Evolutionary conservation across 2,329 filamentous ascomycete genomes (phyloP).

Genomic region (Talaromyces verruculosus): DNA sequence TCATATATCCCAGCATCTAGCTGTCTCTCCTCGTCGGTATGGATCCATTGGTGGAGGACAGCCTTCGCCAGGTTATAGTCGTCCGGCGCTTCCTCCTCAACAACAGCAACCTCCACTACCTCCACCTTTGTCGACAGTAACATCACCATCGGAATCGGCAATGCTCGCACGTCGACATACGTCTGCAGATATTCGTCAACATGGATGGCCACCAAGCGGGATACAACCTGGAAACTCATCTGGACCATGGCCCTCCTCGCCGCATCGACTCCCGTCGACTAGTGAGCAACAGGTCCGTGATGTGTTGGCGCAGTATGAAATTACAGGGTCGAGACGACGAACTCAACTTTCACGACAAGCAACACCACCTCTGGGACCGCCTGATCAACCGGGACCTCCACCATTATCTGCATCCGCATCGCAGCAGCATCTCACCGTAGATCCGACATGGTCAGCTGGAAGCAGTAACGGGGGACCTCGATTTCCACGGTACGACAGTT

Average conservation of each 20-base stretch:
- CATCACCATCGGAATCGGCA: constrained; percentile 61
- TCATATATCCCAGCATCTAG: constrained; percentile 77
- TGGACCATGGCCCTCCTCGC: constrained; percentile 67
- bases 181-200: constrained; percentile 89
- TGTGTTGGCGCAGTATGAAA: constrained; percentile 64
- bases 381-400: constrained; percentile 9
- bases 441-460: constrained; percentile 56
- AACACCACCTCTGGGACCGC: constrained; percentile 48
- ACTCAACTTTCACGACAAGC: constrained; percentile 51
- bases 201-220: constrained; percentile 65
- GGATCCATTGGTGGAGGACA: constrained; percentile 75
- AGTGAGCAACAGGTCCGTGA: constrained; percentile 65
- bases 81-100: constrained; percentile 67
- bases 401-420: constrained; percentile 15
- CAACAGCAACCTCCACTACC: constrained; percentile 65
- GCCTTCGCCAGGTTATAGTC: constrained; percentile 71
- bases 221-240: constrained; percentile 62
- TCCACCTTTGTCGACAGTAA: constrained; percentile 58
- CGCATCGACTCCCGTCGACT: constrained; percentile 51
- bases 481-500: constrained; percentile 42
- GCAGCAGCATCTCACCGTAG: constrained; percentile 41
- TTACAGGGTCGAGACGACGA: constrained; percentile 55
- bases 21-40: constrained; percentile 75
- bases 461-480: constrained; percentile 35
- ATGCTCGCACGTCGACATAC: constrained; percentile 78